phyloP scores from a whole-genome alignment of 176 grass and related monocot genomes.

The Eragrostis curvula region DNA sequence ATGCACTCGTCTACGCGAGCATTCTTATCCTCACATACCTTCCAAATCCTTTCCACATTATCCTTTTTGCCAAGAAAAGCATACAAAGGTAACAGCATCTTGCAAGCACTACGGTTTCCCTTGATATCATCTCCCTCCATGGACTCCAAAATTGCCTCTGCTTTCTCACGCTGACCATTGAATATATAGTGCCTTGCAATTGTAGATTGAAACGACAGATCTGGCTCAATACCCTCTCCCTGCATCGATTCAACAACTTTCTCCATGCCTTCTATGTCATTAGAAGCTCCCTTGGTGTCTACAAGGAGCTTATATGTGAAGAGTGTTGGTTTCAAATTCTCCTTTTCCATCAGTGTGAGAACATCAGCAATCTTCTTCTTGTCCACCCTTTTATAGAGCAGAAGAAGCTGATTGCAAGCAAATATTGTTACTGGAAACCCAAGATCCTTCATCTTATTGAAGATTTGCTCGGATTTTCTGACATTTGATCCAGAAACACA shows the following conservation, averaged over 20 bases:
- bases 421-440: conserved; percentile 53
- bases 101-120: conserved; percentile 58
- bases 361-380: conserved; percentile 79
- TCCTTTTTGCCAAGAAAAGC: conserved; percentile 58
- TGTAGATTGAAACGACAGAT: conserved; percentile 50
- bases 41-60: conserved; percentile 70
- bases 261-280: conserved; percentile 71
- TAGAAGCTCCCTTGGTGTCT: conserved; percentile 49
- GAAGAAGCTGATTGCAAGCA: conserved; percentile 72
- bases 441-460: conserved; percentile 76
- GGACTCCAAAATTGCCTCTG: conserved; percentile 49
- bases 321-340: conserved; percentile 66
- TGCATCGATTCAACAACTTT: conserved; percentile 64
- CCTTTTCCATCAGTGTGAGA: conserved; percentile 73
- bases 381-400: conserved; percentile 76
- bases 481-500: conserved; percentile 61
- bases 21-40: conserved; percentile 55
- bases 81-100: conserved; percentile 59
- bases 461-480: conserved; percentile 60
- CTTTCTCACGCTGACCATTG: conserved; percentile 65
- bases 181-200: conserved; percentile 69
- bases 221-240: conserved; percentile 54
- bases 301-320: conserved; percentile 80
- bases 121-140: conserved; percentile 71
- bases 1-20: conserved; percentile 43